Evolutionary conservation across 108 stramenopile genomes (phyloP).

Genomic region (Skeletonema tropicum): DNA sequence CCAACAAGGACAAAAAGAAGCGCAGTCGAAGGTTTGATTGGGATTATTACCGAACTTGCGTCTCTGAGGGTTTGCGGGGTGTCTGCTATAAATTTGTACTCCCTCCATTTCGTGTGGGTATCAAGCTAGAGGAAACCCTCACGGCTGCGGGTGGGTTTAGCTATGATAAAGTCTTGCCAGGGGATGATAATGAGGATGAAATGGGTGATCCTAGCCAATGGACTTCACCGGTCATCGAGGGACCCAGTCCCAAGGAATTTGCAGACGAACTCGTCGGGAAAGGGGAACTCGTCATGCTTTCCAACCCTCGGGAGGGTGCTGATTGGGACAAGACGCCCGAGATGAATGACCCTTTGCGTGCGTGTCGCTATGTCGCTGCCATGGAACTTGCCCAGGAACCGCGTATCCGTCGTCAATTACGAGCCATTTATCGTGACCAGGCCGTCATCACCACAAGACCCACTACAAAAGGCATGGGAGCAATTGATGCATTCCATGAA

Average conservation of each 20-base stretch:
- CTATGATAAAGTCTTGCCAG: conserved; percentile 70
- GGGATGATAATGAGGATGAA: conserved; percentile 52
- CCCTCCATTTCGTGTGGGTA: conserved; percentile 76
- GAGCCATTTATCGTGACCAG: conserved; percentile 69
- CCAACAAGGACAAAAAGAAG: conserved; percentile 54
- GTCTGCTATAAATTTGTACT: conserved; percentile 82
- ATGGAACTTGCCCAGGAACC: conserved; percentile 91
- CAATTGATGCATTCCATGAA: conserved; percentile 87
- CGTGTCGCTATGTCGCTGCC: conserved; percentile 87
- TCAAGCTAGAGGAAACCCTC: conserved; percentile 76
- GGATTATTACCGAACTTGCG: conserved; percentile 85
- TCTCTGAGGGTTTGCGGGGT: conserved; percentile 74
- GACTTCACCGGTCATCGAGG: conserved; percentile 67
- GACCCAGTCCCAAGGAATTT: conserved; percentile 63
- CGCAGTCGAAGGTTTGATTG: conserved; percentile 83
- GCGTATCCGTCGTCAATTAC: conserved; percentile 69
- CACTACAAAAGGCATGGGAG: conserved; percentile 76
- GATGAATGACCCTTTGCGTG: conserved; percentile 70
- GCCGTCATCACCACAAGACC: conserved; percentile 82
- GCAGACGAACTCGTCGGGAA: conserved; percentile 80
- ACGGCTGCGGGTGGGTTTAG: conserved; percentile 60
- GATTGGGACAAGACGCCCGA: conserved; percentile 54
- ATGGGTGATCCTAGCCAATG: conserved; percentile 68
- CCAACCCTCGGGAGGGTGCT: conserved; percentile 53
- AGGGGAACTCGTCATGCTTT: conserved; percentile 80